These are phyloP conservation scores for Dictyostelium discoideum DNA, from an alignment of 78 protist genomes.

Conservation along the genomic window dicty_2.7 NC_007091.3:1867501-1868000, in stretches of 20 bases:
- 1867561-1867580: background rate
- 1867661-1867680: conserved; percentile 7
- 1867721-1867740: conserved; percentile 53
- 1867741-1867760: conserved; percentile 74
- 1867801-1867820: conserved; percentile 58
- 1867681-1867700: conserved; percentile 67
- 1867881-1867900: conserved; percentile 12
- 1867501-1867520: too few relatives aligned
- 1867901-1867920: conserved; percentile 73
- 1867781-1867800: conserved; percentile 80
- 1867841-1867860: conserved; percentile 58
- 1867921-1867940: conserved; percentile 67
- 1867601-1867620: background rate
- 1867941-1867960: conserved; percentile 59
- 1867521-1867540: too few relatives aligned
- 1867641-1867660: conserved; percentile 4
- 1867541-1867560: background rate
- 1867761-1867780: conserved; percentile 83
- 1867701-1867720: conserved; percentile 67
- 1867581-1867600: background rate
- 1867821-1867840: conserved; percentile 61
- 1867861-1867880: conserved; percentile 43
- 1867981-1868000: conserved; percentile 67
- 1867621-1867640: background rate
- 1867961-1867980: conserved; percentile 78